Evolutionary conservation across 768 basidiomycete species (phyloP), one percentile per base, ranked within the genome.

Genomic region (Galerina sulciceps): DNA sequence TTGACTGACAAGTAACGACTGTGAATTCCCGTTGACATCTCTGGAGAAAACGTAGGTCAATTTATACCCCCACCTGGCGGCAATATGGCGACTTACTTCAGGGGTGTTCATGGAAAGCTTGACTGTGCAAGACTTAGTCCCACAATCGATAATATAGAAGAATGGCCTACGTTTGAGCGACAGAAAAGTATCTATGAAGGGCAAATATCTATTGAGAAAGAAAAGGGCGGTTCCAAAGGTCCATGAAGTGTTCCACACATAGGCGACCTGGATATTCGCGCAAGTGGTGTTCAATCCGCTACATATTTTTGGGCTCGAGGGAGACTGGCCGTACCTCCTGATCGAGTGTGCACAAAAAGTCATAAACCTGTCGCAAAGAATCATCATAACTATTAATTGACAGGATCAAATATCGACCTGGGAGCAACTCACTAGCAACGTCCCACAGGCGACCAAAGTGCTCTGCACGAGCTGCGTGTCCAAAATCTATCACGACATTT

Each of bases 121-220:
- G 31, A 63, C 66, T 65, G 15, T 6, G 15, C 13, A 26, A 6
- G 34, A n/a, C 53, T 38, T 10, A 42, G 50, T 50, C n/a, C 20
- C 47, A 1, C 1, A 36, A 15, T 20, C 36, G 23, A 17, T 15
- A 37, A 10, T 37, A 45, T 41, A 34, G 26, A 11, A 38, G 20
- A 37, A 6, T 18, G 52, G 66, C 73, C 11, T 34, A 76, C 76
- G 61, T 41, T 68, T 59, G 23, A 77, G 63, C 20, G 73, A 70
- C 61, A 77, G 45, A 37, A 76, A 68, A 1, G 73, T 76, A 57
- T 77, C 76, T 17, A 77, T 59, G 54, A 77, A 76, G 5, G 77
- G 77, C 10, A 75, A 63, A 57, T 79, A 79, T 31, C 77, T 72
- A 63, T 79, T 79, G 38, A 77, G 61, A 36, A 75, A 67, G 66